Evolutionary conservation across 2,329 filamentous ascomycete genomes (phyloP).

Genomic region (Akanthomyces uredinophilus): DNA sequence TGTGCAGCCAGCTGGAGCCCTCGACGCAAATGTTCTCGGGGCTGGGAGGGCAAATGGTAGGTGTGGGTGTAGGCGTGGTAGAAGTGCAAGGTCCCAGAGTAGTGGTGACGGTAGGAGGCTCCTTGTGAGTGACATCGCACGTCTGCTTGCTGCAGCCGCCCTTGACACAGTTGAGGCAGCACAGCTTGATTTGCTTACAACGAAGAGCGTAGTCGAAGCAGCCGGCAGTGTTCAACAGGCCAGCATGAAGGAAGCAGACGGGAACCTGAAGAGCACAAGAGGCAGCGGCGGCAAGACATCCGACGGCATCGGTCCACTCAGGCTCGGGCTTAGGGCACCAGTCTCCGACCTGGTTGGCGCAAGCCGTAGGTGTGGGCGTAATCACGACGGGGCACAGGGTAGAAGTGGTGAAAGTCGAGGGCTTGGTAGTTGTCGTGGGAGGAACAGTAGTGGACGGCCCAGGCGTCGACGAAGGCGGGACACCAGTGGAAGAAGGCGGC

Average conservation of each 20-base stretch:
- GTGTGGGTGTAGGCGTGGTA: neutral
- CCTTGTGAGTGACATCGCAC: neutral
- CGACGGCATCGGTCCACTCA: neutral
- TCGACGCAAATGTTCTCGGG: constrained; percentile 12
- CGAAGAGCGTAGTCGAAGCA: constrained; percentile 9
- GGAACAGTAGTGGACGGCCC: neutral
- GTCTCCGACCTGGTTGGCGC: constrained; percentile 4
- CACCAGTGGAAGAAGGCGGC: neutral
- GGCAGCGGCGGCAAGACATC: neutral
- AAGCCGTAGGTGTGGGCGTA: neutral
- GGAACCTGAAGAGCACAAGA: neutral
- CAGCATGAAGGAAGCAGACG: constrained; percentile 7
- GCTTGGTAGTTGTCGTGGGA: constrained; percentile 1
- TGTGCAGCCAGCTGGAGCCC: constrained; percentile 9
- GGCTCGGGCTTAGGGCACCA: constrained; percentile 8
- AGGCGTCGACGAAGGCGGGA: neutral
- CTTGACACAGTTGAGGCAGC: constrained; percentile 5
- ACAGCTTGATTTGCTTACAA: constrained; percentile 5
- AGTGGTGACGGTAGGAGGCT: constrained; percentile 6
- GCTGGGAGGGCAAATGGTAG: constrained; percentile 8
- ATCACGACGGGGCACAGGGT: constrained; percentile 6
- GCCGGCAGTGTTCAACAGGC: neutral
- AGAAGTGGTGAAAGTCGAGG: constrained; percentile 7
- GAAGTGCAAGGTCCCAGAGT: neutral
- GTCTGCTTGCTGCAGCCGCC: constrained; percentile 9